These are phyloP conservation scores for Pyrrhoderma noxium DNA, from an alignment of 1,284 basidiomycete genomes.

Conservation along the genomic window DNA sequence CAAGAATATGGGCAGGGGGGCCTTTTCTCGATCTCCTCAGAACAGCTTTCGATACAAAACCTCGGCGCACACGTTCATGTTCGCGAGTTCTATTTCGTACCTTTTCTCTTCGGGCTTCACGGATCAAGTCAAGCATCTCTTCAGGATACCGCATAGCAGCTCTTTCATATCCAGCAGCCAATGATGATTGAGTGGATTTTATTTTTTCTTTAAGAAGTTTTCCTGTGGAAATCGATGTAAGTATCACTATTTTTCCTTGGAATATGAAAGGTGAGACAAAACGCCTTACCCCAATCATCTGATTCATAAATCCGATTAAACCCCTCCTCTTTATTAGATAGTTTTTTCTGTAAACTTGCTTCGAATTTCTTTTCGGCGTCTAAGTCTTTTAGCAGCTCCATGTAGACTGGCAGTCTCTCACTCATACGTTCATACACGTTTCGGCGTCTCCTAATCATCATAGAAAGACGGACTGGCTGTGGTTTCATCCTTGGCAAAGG, in stretches of 20 bases:
- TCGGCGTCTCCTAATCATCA: slow-evolving; percentile 61
- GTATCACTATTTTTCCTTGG: background rate
- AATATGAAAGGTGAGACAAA: background rate
- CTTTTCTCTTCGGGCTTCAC: slow-evolving; percentile 49
- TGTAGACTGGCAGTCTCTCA: slow-evolving; percentile 28
- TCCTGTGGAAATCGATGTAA: slow-evolving; percentile 19
- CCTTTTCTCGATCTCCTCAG: slow-evolving; percentile 40
- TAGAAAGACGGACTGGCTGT: slow-evolving; percentile 60
- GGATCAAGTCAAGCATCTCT: slow-evolving; percentile 40
- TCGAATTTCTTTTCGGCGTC: slow-evolving; percentile 52
- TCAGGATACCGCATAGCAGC: slow-evolving; percentile 36
- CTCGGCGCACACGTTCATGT: slow-evolving; percentile 48
- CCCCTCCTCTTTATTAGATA: slow-evolving; percentile 13
- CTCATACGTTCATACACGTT: slow-evolving; percentile 40
- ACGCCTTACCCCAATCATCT: slow-evolving; percentile 37
- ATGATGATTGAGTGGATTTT: slow-evolving; percentile 28
- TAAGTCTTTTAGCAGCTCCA: slow-evolving; percentile 40
- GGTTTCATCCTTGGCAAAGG: slow-evolving; percentile 73
- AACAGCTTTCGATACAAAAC: slow-evolving; percentile 47
- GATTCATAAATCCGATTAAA: slow-evolving; percentile 23
- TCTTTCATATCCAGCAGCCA: slow-evolving; percentile 36
- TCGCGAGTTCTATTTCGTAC: slow-evolving; percentile 56
- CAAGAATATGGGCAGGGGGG: slow-evolving; percentile 54
- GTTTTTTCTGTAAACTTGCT: slow-evolving; percentile 26
- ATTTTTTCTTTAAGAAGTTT: slow-evolving; percentile 20